Base-by-base conservation (phyloP, 2,329 filamentous ascomycete species). In the Colletotrichum zoysiae region DNA sequence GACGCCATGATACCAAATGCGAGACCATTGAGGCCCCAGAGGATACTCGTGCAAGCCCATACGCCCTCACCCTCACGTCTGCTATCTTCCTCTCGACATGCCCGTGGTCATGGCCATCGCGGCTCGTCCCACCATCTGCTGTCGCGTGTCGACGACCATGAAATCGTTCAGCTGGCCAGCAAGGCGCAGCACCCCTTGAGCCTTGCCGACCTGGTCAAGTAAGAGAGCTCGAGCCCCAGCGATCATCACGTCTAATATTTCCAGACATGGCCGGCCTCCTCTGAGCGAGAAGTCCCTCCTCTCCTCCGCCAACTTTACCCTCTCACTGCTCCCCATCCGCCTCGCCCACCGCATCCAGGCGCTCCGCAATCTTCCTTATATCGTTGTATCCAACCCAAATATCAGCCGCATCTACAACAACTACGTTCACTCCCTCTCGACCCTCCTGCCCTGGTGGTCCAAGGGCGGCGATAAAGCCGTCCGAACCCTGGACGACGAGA, bases 341-440 rank as follows among this genome's bases (percentile, higher is more conserved):
- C 91, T 99, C 35, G 96, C 96, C 35, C 94, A 97, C 80, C 94
- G 96, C 68, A 97, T 99, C 75, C 93, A 97, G 81, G 94, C 95
- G 55, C 86, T 99, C 23, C 92, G 95, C 74, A 97, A 97, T 79
- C 89, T 99, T 11, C 96, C 96, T 0, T 99, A 95, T 82, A 98
- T 99, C 75, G 95, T 99, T 67, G 96, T 99, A 35, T 95, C 95
- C n/a, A 98, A 99, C 80, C 94, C 95, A 1, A 94, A 98, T 80
- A 95, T 99, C 76, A 93, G 92, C 35, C 92, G 92, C 77, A 99
- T 99, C 75, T 97, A 98, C 86, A 91, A 93, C 82, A 98, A 98
- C 82, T 99, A 99, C 81, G 87, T 97, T 56, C 95, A 98, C 82
- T 97, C 95, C 2, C 86, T 99, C 26, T 95, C 93, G 2, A 97